Base-by-base conservation (phyloP, 2,329 filamentous ascomycete species). In the Metarhizium humberi region DNA sequence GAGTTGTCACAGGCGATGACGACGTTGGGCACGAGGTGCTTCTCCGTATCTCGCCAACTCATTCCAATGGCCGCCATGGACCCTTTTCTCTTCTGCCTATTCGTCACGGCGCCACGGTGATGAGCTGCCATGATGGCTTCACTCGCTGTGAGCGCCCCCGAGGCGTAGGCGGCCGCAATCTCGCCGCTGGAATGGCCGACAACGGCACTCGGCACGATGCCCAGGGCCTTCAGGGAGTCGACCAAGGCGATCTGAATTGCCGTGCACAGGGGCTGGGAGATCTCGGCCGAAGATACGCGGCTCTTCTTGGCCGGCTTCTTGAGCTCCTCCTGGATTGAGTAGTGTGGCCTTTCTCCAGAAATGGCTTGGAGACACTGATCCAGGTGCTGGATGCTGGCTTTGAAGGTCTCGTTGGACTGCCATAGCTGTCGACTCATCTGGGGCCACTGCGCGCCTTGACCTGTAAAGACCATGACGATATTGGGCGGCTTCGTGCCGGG, bases 261-360 rank as follows among this genome's bases (percentile, higher is more conserved):
- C 0, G 79, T 81, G 52, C 75, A 81, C 1, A 80, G 61, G 0
- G 80, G 76, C 58, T 82, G 79, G 0, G 75, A 72, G 25, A 79
- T 59, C 3, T 70, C 67, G 0, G 75, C 71, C 18, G 69, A 60
- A 8, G 70, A 45, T 0, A 78, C 62, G 2, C 64, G 68, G 55
- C 14, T 52, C 42, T 18, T 52, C 42, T 43, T 25, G 6, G 1
- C 16, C 6, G 68, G 54, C 72, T 64, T 47, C 50, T 32, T 52
- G 45, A 54, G 51, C 55, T 58, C 56, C 11, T 55, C 50, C 18
- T 47, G 30, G n/a, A 46, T 46, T 2, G 5, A 25, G n/a, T 18
- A 46, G 1, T 10, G 8, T 11, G 43, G 43, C 13, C 3, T 7
- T 6, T 20, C n/a, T 6, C 40, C 40, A 4, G 25, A 18, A 13